phyloP scores from a whole-genome alignment of 75 land plant species.

The Larix kaempferi region DNA sequence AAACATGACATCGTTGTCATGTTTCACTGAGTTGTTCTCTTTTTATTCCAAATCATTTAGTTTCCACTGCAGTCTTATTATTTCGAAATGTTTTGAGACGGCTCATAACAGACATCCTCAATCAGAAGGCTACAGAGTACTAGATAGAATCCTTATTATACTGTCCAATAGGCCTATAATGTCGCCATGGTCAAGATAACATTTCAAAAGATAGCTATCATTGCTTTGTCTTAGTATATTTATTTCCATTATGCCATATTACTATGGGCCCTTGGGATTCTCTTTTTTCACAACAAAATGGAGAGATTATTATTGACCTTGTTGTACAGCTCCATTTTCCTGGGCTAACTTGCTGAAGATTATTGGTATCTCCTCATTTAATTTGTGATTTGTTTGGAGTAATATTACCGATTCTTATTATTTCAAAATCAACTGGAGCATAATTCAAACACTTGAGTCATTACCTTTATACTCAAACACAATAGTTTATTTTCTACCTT shows the following conservation, averaged over 20 bases:
- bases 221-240: background rate
- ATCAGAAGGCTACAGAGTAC: background rate
- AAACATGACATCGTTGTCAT: background rate
- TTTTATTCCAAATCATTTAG: background rate
- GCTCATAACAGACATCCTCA: background rate
- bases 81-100: too few relatives aligned
- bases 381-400: background rate
- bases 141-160: background rate
- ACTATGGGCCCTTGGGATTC: too few relatives aligned
- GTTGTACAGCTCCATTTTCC: background rate
- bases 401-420: background rate
- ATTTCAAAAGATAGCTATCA: background rate
- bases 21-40: background rate
- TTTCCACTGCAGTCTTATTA: too few relatives aligned
- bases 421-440: background rate
- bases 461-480: background rate
- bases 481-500: background rate
- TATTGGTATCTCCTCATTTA: background rate
- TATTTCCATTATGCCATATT: too few relatives aligned
- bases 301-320: background rate
- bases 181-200: background rate
- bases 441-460: background rate
- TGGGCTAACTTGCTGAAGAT: background rate
- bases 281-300: too few relatives aligned
- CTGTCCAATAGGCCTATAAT: background rate